phyloP scores from a whole-genome alignment of 2,329 filamentous ascomycete genomes.

The Davidsoniella virescens region DNA sequence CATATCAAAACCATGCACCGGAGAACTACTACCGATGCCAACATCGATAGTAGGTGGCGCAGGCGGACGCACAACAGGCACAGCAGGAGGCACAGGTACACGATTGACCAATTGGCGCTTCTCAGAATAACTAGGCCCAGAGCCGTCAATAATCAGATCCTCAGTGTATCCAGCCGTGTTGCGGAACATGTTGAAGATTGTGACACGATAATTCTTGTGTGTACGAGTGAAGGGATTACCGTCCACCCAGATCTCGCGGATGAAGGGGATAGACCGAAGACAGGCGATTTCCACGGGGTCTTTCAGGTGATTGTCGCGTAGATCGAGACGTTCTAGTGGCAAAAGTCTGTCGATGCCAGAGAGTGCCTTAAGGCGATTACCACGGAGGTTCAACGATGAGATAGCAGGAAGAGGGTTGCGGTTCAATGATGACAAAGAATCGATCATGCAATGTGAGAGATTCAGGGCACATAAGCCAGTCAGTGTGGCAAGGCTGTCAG shows the following conservation, averaged over 20 bases:
- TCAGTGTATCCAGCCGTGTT: slow-evolving; percentile 77
- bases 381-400: slow-evolving; percentile 77
- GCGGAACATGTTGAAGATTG: slow-evolving; percentile 92
- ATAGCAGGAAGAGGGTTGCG: slow-evolving; percentile 83
- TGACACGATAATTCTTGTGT: slow-evolving; percentile 68
- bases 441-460: slow-evolving; percentile 94
- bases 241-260: slow-evolving; percentile 81
- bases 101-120: slow-evolving; percentile 71
- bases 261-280: slow-evolving; percentile 76
- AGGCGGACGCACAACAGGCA: slow-evolving; percentile 60
- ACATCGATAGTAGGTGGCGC: slow-evolving; percentile 45
- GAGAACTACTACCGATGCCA: slow-evolving; percentile 28
- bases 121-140: slow-evolving; percentile 70
- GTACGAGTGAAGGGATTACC: slow-evolving; percentile 86
- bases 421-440: slow-evolving; percentile 73
- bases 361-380: slow-evolving; percentile 72
- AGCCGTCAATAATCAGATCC: slow-evolving; percentile 77
- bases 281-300: slow-evolving; percentile 84
- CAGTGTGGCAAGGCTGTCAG: slow-evolving; percentile 73
- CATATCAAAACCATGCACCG: slow-evolving; percentile 27
- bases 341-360: slow-evolving; percentile 79
- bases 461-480: slow-evolving; percentile 85
- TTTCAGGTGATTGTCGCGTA: slow-evolving; percentile 79
- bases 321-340: slow-evolving; percentile 75
- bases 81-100: slow-evolving; percentile 55